Base-by-base conservation (phyloP, 345 rosid species). In the Gossypioides kirkii region DNA sequence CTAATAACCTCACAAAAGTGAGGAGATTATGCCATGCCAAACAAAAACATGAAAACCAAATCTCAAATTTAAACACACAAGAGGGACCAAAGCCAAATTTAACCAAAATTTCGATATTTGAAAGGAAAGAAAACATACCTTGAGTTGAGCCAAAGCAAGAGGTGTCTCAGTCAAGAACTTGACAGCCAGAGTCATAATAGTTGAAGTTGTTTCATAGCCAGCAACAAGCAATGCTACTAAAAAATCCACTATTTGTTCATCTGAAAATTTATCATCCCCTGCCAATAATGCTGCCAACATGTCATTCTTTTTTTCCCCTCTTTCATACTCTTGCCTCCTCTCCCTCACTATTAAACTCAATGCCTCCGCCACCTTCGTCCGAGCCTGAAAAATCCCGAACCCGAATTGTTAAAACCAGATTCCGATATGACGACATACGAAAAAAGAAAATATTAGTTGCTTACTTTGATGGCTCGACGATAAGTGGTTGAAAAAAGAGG, bases 331-430 rank as follows among this genome's bases (percentile, higher is more conserved):
- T 63, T 80, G 84, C 77, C 99, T 87, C 78, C 96, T 83, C 54
- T 80, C 78, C 82, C 85, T 83, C 81, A 93, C 99, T 66, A 96
- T 79, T 84, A 91, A 76, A 43, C 81, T 86, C 78, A 96, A 74
- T 8, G 96, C 97, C 85, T 93, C 99, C 10, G 98, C 98, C 81
- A 95, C 99, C 84, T 93, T 96, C 14, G 90, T 87, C 81, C 99
- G 83, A 1, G 99, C 98, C 99, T 95, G 4, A 59, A 62, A 38
- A 0, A 8, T 1, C 20, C 10, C 25, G 10, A 58, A 12, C 36
- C 4, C 8, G 0, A 25, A 12, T 23, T 11, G 1, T 11, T 0
- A 22, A 23, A 22, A 56, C 8, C 8, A 56, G 2, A 3, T 4
- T 1, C 3, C 2, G 4, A 18, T 10, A 5, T 5, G 54, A 49